phyloP scores from a whole-genome alignment of 169 alveolate species.

The Amoebophrya sp. region DNA sequence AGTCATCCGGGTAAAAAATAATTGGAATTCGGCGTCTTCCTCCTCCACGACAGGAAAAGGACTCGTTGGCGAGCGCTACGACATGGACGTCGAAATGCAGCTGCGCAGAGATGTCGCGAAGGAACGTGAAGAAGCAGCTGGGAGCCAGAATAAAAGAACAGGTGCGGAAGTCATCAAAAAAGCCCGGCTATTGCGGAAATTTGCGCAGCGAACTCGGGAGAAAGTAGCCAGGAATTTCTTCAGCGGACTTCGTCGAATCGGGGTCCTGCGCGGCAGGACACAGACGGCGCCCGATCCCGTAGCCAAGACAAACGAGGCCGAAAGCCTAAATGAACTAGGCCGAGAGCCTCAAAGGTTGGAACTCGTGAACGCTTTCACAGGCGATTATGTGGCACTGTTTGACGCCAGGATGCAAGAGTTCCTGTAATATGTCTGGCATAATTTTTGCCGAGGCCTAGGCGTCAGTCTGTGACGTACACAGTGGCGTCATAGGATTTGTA shows the following conservation, averaged over 20 bases:
- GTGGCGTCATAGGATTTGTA: background rate
- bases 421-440: background rate
- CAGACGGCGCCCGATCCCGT: background rate
- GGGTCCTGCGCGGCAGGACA: background rate
- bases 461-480: background rate
- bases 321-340: too few relatives aligned
- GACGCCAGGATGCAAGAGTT: background rate
- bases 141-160: background rate
- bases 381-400: background rate
- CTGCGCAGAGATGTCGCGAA: background rate
- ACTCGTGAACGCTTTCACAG: background rate
- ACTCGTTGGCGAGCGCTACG: background rate
- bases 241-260: background rate
- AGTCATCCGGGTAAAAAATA: background rate
- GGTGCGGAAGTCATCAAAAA: too few relatives aligned
- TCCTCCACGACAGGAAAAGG: background rate
- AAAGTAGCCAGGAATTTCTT: background rate
- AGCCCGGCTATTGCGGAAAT: too few relatives aligned
- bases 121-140: background rate
- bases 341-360: background rate
- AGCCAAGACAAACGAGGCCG: background rate
- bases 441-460: background rate
- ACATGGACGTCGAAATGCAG: background rate
- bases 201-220: background rate
- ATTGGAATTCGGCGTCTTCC: background rate